Evolutionary conservation across 1,284 basidiomycete genomes (phyloP).

Genomic region (Phellopilus nigrolimitatus): DNA sequence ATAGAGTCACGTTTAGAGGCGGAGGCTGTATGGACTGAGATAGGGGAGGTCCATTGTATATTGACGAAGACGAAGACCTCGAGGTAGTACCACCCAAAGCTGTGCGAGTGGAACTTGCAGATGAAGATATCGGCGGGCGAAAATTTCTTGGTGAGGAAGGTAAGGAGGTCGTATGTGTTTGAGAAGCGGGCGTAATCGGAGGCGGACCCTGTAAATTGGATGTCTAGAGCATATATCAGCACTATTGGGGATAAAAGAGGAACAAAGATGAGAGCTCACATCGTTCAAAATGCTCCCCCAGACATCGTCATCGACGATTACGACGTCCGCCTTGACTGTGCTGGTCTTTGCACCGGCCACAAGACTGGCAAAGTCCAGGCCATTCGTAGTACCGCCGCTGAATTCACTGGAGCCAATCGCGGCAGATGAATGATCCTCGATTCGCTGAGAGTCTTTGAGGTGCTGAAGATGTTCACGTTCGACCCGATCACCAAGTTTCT

Average conservation of each 20-base stretch:
- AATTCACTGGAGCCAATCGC: slow-evolving; percentile 32
- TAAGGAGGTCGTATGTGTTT: slow-evolving; percentile 22
- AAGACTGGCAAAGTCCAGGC: slow-evolving; percentile 66
- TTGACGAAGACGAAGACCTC: slow-evolving; percentile 25
- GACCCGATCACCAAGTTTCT: slow-evolving; percentile 71
- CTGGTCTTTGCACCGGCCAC: slow-evolving; percentile 49
- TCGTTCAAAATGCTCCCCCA: slow-evolving; percentile 71
- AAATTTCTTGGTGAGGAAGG: slow-evolving; percentile 4
- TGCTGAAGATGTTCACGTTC: slow-evolving; percentile 84
- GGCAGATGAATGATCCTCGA: slow-evolving; percentile 68
- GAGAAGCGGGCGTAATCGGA: slow-evolving; percentile 21
- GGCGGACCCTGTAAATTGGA: slow-evolving; percentile 22
- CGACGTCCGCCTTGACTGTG: slow-evolving; percentile 43
- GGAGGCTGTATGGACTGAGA: slow-evolving; percentile 30
- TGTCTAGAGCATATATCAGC: slow-evolving; percentile 12
- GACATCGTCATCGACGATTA: slow-evolving; percentile 63
- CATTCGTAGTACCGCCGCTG: slow-evolving; percentile 29
- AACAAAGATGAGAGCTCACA: slow-evolving; percentile 28
- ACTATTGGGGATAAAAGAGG: background rate
- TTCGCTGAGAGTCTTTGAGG: slow-evolving; percentile 75
- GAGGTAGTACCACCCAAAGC: slow-evolving; percentile 28
- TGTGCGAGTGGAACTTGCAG: slow-evolving; percentile 20
- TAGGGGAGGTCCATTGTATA: slow-evolving; percentile 20
- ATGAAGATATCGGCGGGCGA: slow-evolving; percentile 21
- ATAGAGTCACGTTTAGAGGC: slow-evolving; percentile 12